phyloP scores from a whole-genome alignment of 2,329 filamentous ascomycete genomes.

The Fusarium burgessii region DNA sequence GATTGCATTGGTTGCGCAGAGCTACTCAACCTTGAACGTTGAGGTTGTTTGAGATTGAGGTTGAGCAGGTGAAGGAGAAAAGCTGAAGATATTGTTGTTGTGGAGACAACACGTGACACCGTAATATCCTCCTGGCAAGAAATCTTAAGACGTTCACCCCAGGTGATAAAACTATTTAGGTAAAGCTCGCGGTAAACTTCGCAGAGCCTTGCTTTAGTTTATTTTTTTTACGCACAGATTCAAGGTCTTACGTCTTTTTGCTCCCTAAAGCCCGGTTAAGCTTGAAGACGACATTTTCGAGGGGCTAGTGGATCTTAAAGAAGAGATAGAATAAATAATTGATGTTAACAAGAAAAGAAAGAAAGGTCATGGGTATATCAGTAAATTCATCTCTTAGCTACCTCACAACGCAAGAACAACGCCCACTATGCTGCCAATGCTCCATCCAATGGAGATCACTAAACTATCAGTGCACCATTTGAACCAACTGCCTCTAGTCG shows the following conservation, averaged over 20 bases:
- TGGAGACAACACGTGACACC: conserved; percentile 33
- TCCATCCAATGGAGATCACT: conserved; percentile 36
- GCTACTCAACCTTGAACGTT: neutral
- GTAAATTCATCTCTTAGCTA: conserved; percentile 33
- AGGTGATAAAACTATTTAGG: too few species aligned
- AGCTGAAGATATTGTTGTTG: conserved; percentile 12
- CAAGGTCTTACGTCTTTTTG: too few species aligned
- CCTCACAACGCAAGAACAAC: conserved; percentile 34
- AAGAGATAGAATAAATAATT: neutral
- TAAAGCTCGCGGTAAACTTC: too few species aligned
- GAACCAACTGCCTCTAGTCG: conserved; percentile 74
- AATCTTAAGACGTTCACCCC: too few species aligned
- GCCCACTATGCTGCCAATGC: conserved; percentile 31
- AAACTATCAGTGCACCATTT: conserved; percentile 60
- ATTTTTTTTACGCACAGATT: too few species aligned
- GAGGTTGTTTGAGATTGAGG: neutral
- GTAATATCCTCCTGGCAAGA: neutral
- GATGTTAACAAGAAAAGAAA: neutral
- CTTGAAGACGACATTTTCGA: neutral
- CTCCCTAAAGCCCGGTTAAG: too few species aligned
- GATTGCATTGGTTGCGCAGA: neutral
- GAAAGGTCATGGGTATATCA: conserved; percentile 41
- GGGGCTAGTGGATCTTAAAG: neutral
- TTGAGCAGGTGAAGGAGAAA: conserved; percentile 10
- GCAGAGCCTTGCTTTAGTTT: too few species aligned